Base-by-base conservation (phyloP, 2,329 filamentous ascomycete species). In the Fusarium papillatum region DNA sequence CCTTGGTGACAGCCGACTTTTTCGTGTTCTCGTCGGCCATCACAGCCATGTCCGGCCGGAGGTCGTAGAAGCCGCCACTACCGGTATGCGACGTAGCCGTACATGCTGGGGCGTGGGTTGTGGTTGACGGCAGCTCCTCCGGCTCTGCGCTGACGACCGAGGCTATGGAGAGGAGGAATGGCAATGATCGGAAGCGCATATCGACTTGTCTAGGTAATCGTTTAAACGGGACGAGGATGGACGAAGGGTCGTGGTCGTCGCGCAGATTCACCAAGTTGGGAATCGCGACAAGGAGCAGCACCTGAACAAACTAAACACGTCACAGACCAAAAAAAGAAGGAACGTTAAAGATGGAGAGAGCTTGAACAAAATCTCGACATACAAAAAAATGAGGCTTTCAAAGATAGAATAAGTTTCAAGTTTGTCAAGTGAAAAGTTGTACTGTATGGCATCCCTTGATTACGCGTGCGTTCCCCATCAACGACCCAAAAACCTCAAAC, bases 21-120 rank as follows among this genome's bases (percentile, higher is more conserved):
- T 85, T 83, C 17, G 85, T 80, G 8, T 84, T 86, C 57, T 88
- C 85, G 26, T 85, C 82, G 7, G 84, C 81, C 19, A 81, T 79
- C 34, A 87, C 80, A 36, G 89, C 90, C 41, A 84, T 88, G 76
- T 91, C 90, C 4, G 88, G 87, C 31, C 90, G 86, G 63, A 92
- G 83, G 74, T 92, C 90, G 81, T 89, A 92, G 83, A 91, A 92
- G 38, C 89, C 87, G 65, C 90, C 90, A 70, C 84, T 88, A 74
- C 88, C 89, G 46, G 86, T 87, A 5, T 88, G 87, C 14, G 89
- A 88, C 10, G 88, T 88, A 1, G 90, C 90, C 10, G 90, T 91
- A 79, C 90, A 92, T 38, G 87, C 85, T 31, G 87, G 87, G 11
- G 83, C 83, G 34, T 84, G 84, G 1, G 86, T 81, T 2, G 88